Conservation (phyloP, 208 protist species). For the Leishmania major region DNA sequence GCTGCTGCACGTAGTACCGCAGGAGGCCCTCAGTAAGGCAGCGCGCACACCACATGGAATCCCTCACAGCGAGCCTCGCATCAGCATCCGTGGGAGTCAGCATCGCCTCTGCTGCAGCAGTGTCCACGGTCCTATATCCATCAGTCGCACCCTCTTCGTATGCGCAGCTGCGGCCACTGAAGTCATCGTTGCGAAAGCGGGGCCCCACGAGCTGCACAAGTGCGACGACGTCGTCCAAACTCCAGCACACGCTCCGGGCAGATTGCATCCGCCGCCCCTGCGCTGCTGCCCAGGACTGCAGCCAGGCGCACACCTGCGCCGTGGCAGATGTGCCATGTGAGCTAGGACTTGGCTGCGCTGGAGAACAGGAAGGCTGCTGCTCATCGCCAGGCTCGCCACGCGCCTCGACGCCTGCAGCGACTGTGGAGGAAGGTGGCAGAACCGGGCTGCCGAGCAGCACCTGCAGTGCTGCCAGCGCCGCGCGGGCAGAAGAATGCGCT, state of each 20-base stretch:
- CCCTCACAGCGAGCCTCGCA: background rate
- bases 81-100: background rate
- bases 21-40: conserved; percentile 34
- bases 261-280: conserved; percentile 4
- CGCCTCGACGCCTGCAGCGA: background rate
- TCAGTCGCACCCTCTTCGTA: background rate
- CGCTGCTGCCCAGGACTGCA: conserved; percentile 15
- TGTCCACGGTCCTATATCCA: background rate
- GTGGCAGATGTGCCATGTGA: background rate
- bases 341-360: background rate
- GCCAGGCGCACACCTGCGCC: conserved; percentile 26
- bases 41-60: conserved; percentile 31
- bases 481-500: conserved; percentile 36
- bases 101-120: background rate
- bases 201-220: conserved; percentile 37
- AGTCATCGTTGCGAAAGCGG: conserved; percentile 1
- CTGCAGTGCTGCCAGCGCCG: conserved; percentile 32
- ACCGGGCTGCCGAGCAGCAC: conserved; percentile 35
- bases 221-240: conserved; percentile 41
- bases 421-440: background rate
- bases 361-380: background rate
- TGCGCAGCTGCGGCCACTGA: background rate
- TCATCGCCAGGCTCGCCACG: background rate
- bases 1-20: conserved; percentile 30
- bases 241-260: conserved; percentile 13